Evolutionary conservation across 1,284 basidiomycete species (phyloP), one percentile per base, ranked within the genome.

Genomic region (Testicularia cyperi): DNA sequence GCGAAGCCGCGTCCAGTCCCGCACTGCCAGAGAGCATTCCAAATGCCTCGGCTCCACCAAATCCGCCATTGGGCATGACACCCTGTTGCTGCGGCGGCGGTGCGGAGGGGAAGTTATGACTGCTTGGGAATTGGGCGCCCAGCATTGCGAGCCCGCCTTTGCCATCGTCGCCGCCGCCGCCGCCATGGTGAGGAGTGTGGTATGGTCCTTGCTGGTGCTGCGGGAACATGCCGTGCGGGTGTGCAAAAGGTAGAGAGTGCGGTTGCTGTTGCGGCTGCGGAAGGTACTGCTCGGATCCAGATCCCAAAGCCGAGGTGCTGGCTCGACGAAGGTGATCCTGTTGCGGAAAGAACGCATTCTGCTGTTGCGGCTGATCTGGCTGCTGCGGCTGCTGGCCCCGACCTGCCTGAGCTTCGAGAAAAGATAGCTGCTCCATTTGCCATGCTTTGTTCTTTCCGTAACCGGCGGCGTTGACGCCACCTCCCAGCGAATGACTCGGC

Each of bases 381-480:
- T 48, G 38, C 18, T 46, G 47, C n/a, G 28, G 41, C 18, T 44
- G 56, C 25, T 44, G 49, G 20, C 45, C 49, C 7, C 51, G 41
- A 23, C 25, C 57, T 1, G 48, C 58, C 33, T 66, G 64, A 6
- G 60, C 45, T 16, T 66, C 65, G 21, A 68, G 41, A 24, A 57
- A 60, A 10, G 65, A 48, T 14, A 70, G 54, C 39, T 71, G 69
- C 39, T 68, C 60, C 46, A 68, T 46, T 40, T 69, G 66, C 68
- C 64, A 70, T 3, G 62, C 56, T 27, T 53, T 54, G 47, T 65
- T 58, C 40, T 57, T 64, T 13, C 65, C 65, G 21, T 70, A 70
- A 0, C 53, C 67, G 2, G 62, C 58, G 9, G 57, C 44, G 2
- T 34, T 41, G 2, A n/a, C n/a, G n/a, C n/a, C n/a, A n/a, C n/a